Conservation (phyloP, 805 yeast genomes). For the Candida ulmi region DNA sequence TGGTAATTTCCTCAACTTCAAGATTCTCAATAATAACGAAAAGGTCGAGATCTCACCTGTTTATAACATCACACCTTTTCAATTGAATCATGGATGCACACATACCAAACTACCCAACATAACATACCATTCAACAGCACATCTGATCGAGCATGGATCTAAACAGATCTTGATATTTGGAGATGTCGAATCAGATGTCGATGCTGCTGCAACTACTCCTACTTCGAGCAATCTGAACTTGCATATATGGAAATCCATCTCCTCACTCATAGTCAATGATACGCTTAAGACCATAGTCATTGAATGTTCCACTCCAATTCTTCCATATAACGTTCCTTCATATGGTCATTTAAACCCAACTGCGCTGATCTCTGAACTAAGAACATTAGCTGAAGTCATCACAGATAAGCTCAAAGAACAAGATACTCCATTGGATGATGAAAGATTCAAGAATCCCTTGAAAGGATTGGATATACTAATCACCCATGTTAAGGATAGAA, state of each 20-base stretch:
- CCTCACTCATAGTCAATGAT: slow-evolving; percentile 36
- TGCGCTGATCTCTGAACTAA: slow-evolving; percentile 53
- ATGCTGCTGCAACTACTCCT: slow-evolving; percentile 25
- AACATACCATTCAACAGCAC: slow-evolving; percentile 48
- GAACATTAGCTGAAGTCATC: neutral
- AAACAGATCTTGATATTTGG: slow-evolving; percentile 63
- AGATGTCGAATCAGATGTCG: slow-evolving; percentile 69
- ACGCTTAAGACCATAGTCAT: slow-evolving; percentile 53
- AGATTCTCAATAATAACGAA: slow-evolving; percentile 5
- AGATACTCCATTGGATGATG: neutral
- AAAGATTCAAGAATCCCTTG: slow-evolving; percentile 6
- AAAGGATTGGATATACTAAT: slow-evolving; percentile 20
- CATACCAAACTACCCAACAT: slow-evolving; percentile 1
- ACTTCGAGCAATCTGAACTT: slow-evolving; percentile 8
- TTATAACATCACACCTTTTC: slow-evolving; percentile 28
- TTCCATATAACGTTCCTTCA: slow-evolving; percentile 40
- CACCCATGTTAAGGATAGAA: slow-evolving; percentile 44
- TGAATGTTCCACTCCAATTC: slow-evolving; percentile 66
- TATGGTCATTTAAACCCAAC: slow-evolving; percentile 82
- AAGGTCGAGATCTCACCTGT: slow-evolving; percentile 7
- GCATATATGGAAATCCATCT: slow-evolving; percentile 55
- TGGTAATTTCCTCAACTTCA: slow-evolving; percentile 23
- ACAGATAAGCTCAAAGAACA: neutral
- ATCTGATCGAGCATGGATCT: slow-evolving; percentile 38
- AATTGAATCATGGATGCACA: slow-evolving; percentile 37